Evolutionary conservation across 2,329 filamentous ascomycete genomes (phyloP).

Genomic region (Dactylellina cionopaga): DNA sequence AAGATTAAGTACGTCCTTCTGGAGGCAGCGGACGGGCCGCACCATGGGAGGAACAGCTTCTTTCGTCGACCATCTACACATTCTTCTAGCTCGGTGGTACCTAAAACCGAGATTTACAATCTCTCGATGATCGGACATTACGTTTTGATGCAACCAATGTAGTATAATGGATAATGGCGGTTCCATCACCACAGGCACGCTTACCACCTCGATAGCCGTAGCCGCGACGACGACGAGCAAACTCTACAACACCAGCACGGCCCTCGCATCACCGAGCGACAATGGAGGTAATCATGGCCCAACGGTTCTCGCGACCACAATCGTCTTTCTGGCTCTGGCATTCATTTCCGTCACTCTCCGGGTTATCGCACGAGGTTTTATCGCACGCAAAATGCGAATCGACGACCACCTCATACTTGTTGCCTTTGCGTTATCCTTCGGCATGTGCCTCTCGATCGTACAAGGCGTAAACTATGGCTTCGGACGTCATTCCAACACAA

Average conservation of each 20-base stretch:
- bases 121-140: conserved; percentile 44
- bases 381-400: conserved; percentile 52
- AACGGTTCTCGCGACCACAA: conserved; percentile 54
- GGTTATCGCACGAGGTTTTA: conserved; percentile 55
- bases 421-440: conserved; percentile 60
- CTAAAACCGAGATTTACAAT: conserved; percentile 45
- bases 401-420: conserved; percentile 56
- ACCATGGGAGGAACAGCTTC: conserved; percentile 51
- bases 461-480: conserved; percentile 64
- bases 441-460: conserved; percentile 64
- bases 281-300: conserved; percentile 42
- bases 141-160: conserved; percentile 50
- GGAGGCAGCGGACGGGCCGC: conserved; percentile 52
- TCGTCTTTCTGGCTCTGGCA: conserved; percentile 53
- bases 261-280: conserved; percentile 35
- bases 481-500: conserved; percentile 64
- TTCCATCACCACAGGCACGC: conserved; percentile 49
- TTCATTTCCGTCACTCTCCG: conserved; percentile 55
- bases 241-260: conserved; percentile 45
- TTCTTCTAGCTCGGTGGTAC: conserved; percentile 43
- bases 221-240: conserved; percentile 40
- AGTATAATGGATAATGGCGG: conserved; percentile 53
- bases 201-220: conserved; percentile 50
- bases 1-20: conserved; percentile 53
- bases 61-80: conserved; percentile 44